Conservation (phyloP, 2,329 filamentous ascomycete species). For the Grosmannia penicillata region DNA sequence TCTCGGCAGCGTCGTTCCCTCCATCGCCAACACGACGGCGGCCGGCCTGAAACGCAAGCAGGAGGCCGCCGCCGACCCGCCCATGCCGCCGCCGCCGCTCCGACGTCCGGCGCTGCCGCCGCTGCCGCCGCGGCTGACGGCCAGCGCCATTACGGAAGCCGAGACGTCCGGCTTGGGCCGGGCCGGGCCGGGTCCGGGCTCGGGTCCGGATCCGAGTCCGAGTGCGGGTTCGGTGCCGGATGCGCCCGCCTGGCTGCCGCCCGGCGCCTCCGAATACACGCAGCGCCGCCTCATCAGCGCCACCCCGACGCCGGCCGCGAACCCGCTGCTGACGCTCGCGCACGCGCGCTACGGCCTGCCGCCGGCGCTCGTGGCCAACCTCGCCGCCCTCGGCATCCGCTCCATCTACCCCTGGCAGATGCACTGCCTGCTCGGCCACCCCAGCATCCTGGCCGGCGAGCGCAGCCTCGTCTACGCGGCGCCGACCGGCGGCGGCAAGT, state of each 20-base stretch:
- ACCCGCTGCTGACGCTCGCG: constrained; percentile 44
- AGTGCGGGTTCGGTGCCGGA: background rate
- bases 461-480: constrained; percentile 67
- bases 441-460: constrained; percentile 45
- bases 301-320: constrained; percentile 35
- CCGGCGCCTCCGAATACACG: constrained; percentile 34
- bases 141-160: constrained; percentile 11
- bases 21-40: background rate
- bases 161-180: too few species aligned
- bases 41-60: constrained; percentile 5
- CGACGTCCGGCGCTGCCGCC: background rate
- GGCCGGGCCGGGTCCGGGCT: too few species aligned
- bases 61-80: background rate
- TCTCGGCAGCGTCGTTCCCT: background rate
- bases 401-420: constrained; percentile 72
- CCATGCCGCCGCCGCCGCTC: background rate
- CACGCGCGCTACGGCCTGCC: constrained; percentile 52
- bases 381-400: constrained; percentile 50
- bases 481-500: constrained; percentile 66
- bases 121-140: constrained; percentile 11
- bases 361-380: constrained; percentile 43
- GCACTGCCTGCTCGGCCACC: constrained; percentile 53
- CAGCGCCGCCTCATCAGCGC: constrained; percentile 36
- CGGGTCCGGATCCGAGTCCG: too few species aligned
- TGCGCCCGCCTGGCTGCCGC: constrained; percentile 24